A percentile compares a stretch with the other conserved stretches of the same genome.
Conservation (phyloP, 2,329 filamentous ascomycete species). For the Septoria linicola region DNA sequence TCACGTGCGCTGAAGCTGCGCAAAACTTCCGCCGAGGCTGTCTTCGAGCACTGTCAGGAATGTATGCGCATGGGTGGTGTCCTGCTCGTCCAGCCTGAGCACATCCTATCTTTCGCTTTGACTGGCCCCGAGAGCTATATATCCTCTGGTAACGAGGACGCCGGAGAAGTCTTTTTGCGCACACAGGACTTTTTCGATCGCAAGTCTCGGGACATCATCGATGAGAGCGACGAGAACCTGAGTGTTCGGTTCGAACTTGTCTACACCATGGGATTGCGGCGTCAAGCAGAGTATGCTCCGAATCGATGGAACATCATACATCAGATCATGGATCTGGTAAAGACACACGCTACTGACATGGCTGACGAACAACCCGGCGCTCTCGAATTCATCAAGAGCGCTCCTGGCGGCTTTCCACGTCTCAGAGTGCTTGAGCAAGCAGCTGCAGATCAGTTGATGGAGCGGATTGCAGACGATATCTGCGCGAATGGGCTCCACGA, state of each 20-base stretch:
- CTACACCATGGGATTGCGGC: slow-evolving; percentile 46
- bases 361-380: slow-evolving; percentile 9
- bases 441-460: neutral
- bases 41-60: slow-evolving; percentile 43
- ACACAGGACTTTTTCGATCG: slow-evolving; percentile 53
- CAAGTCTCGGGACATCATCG: slow-evolving; percentile 59
- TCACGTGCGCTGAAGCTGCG: slow-evolving; percentile 51
- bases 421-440: slow-evolving; percentile 42
- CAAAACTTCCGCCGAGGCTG: slow-evolving; percentile 34
- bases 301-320: slow-evolving; percentile 42
- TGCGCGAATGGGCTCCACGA: slow-evolving; percentile 31
- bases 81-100: slow-evolving; percentile 61
- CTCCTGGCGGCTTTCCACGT: slow-evolving; percentile 50
- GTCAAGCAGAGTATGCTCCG: slow-evolving; percentile 42
- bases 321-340: slow-evolving; percentile 38
- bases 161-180: slow-evolving; percentile 51
- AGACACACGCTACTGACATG: neutral
- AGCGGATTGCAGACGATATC: slow-evolving; percentile 37
- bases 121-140: slow-evolving; percentile 59
- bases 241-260: slow-evolving; percentile 44
- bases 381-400: slow-evolving; percentile 15
- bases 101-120: slow-evolving; percentile 63
- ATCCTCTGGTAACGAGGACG: slow-evolving; percentile 42
- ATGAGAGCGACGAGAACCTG: slow-evolving; percentile 56
- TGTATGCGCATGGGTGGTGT: slow-evolving; percentile 51